Base-by-base conservation (phyloP, 306 rosid genomes). In the Vigna trinervia region DNA sequence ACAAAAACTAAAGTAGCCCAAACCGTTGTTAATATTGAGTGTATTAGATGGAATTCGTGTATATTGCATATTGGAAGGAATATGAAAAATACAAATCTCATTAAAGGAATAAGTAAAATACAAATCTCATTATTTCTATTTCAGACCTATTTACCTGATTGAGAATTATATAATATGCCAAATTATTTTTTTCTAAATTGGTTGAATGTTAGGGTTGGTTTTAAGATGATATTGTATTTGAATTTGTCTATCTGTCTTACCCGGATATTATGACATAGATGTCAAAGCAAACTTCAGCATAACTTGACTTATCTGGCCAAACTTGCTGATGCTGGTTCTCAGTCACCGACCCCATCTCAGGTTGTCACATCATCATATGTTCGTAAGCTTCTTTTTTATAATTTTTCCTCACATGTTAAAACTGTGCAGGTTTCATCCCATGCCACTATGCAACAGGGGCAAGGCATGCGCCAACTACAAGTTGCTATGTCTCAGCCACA, bases 281-380 rank as follows among this genome's bases (percentile, higher is more conserved):
- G n/a, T 66, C 85, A 81, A 76, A 84, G 82, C 50, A 78, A 39
- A 82, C 93, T 89, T 79, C 89, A 87, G 84, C 56, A 81, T n/a
- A 89, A 89, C 88, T 82, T 89, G 85, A 81, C 79, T 36, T 76
- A 70, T 62, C 88, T 87, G 4, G 85, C 86, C 67, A 80, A 58
- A 72, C 80, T 85, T 17, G 91, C 91, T 4, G 88, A 87, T 66
- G 73, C 63, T 48, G 86, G 47, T n/a, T 63, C 81, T 47, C 84
- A 45, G 54, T 71, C 58, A 8, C 79, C 78, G 22, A 66, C 19
- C 5, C 84, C 69, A 17, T 57, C 85, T 66, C 91, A 77, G 89
- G 93, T 89, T 73, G 52, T 81, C 79, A 63, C 46, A 15, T 60
- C 61, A 38, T 59, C 22, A 30, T 30, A 30, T 30, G 34, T 2